Base-by-base conservation (phyloP, 2,329 filamentous ascomycete species). In the Colletotrichum sp. region DNA sequence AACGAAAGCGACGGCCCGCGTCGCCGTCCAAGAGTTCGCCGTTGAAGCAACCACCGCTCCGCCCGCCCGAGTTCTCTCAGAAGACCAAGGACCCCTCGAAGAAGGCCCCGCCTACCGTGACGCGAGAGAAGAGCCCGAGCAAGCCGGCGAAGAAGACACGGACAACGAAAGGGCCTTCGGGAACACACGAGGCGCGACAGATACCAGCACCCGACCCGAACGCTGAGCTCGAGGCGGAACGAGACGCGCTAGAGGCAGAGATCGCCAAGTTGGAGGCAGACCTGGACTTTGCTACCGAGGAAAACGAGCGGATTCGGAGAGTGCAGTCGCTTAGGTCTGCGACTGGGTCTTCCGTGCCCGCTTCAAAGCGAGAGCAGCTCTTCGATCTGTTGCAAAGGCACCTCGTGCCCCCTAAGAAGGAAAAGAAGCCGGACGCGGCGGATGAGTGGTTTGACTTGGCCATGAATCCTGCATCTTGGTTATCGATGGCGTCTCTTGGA, bases 191-290 rank as follows among this genome's bases (percentile, higher is more conserved):
- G 2, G 84, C 84, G 7, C 87, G 89, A 6, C 82, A 83, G 13
- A 77, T 90, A 0, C 77, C 82, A 12, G 80, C 84, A 5, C 77
- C 78, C 8, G 86, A 89, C 59, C 84, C 85, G 0, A 79, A 89
- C 29, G 81, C 80, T 1, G 83, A 86, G 27, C 92, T 91, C 79
- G 88, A 86, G 75, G 85, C 85, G 57, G 78, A 88, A 36, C 87
- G 88, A 57, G 88, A 90, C 69, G 84, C 85, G 8, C 83, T 94
- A 2, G 81, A 87, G 5, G 85, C 85, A 6, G 89, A 94, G 77
- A 82, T 94, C 4, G 84, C 86, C 47, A 83, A 84, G 57, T 81
- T 95, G 1, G 87, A 90, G 78, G 85, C 84, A 27, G 93, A 95
- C 75, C 78, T 94, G n/a, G 80, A 85, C 11, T 78, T 90, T 7